Evolutionary conservation across 1,284 basidiomycete species (phyloP).

Genomic region (Abortiporus biennis): DNA sequence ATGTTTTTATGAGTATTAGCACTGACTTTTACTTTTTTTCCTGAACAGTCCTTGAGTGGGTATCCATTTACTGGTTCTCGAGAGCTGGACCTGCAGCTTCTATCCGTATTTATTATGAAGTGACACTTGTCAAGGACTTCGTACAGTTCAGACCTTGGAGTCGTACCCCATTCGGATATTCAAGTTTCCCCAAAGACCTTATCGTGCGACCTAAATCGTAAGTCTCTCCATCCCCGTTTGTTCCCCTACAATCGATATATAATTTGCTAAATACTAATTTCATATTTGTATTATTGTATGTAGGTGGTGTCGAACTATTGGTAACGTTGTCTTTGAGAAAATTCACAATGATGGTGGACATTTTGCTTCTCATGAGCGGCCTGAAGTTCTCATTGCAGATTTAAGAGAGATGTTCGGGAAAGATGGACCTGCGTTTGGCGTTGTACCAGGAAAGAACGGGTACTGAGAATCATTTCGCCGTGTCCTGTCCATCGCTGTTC

Average conservation of each 20-base stretch:
- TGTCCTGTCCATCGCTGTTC: no score
- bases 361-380: constrained; percentile 24
- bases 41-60: constrained; percentile 35
- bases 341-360: constrained; percentile 23
- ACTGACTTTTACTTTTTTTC: constrained; percentile 34
- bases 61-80: constrained; percentile 36
- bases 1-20: constrained; percentile 8
- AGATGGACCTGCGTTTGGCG: neutral
- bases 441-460: neutral
- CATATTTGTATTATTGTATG: neutral
- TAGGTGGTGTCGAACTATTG: constrained; percentile 1
- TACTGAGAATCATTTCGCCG: no score
- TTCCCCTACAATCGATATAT: neutral
- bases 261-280: neutral
- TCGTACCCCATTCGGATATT: neutral
- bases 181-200: constrained; percentile 4
- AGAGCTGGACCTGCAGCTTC: constrained; percentile 30
- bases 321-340: constrained; percentile 13
- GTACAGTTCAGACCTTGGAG: neutral
- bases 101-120: constrained; percentile 32
- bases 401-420: constrained; percentile 11
- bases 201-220: neutral
- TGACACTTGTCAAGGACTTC: neutral
- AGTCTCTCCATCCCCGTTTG: no score
- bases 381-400: constrained; percentile 20